Evolutionary conservation across 2,329 filamentous ascomycete genomes (phyloP), one percentile per base, ranked within the genome.

Genomic region (Phoma sp.): DNA sequence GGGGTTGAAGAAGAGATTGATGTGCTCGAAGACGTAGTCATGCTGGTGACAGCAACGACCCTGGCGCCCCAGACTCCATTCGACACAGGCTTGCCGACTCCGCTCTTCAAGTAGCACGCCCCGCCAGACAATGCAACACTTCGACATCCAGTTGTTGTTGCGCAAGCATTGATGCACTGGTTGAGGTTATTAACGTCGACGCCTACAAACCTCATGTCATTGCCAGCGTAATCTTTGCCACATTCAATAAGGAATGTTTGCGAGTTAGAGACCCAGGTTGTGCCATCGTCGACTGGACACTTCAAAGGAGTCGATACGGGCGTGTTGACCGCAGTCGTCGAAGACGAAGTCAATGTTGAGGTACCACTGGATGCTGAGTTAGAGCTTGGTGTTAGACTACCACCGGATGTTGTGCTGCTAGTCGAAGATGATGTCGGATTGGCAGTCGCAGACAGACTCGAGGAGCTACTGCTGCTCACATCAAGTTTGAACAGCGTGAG

Each of bases 401-500:
- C 29, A 13, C 17, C 24, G 13, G 31, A 27, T 2, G 22, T 25
- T 17, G 44, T 6, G 37, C 9, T 32, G 29, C 45, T 49, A 5
- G 12, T 24, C 2, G 27, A 33, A 15, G 37, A 33, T 13, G 37
- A 8, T 8, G n/a, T 7, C 15, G 27, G 24, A 24, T 36, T 33
- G 25, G n/a, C 17, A 43, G 31, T 36, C 4, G 38, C 22, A 7
- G 31, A 41, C 9, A 17, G 19, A 27, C 46, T 33, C 12, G 29
- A 45, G 6, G 49, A 45, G n/a, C 27, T 46, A 22, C 22, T 41
- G 13, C 15, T 43, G 27, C 41, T 45, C 15, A 31, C 25, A 13
- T 47, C 43, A 33, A 48, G 53, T 31, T 55, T 56, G 51, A 46
- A 62, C 4, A 61, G 7, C 8, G 47, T 58, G 27, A 63, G 29